Base-by-base conservation (phyloP, 2,329 filamentous ascomycete species). In the Zymoseptoria ardabiliae region DNA sequence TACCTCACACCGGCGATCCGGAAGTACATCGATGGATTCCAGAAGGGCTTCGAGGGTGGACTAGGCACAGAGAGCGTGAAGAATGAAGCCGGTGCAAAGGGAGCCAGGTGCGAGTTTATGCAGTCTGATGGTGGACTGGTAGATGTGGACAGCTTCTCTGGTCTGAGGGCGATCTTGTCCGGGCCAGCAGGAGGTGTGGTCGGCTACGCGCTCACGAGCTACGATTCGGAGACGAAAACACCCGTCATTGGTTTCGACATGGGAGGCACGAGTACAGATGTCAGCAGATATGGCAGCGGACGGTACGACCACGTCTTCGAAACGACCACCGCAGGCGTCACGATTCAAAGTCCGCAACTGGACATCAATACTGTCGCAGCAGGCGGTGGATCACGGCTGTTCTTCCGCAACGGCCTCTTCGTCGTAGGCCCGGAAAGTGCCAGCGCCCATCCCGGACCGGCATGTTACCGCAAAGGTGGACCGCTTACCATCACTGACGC, bases 301-400 rank as follows among this genome's bases (percentile, higher is more conserved):
- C 81, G 90, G 57, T 93, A 96, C 68, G 92, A 96, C 68, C 92
- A 97, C 69, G 91, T 96, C 0, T 96, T 96, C 66, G 92, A 96
- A 74, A 96, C 91, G 0, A 96, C 90, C 0, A 96, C 91, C 0
- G 92, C 92, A 0, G 92, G 92, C n/a, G 90, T 96, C 0, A 93
- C 91, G 0, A 94, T 96, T 25, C 91, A 96, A 69, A 92, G 89
- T 0, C 92, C 92, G 0, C 91, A 96, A 69, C 81, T 96, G 0
- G 91, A 96, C 70, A 96, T 96, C 76, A 96, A 96, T 73, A 97
- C 92, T 0, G 92, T 97, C 0, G 92, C 92, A 5, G 92, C 92
- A 2, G 92, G 92, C 53, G 92, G 92, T 63, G 91, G 91, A 6
- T 93, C 89, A 0, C 81, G 87, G 28, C 79, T 97, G 3, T 94